Evolutionary conservation across 306 rosid species (phyloP).

Genomic region (Quercus alba): DNA sequence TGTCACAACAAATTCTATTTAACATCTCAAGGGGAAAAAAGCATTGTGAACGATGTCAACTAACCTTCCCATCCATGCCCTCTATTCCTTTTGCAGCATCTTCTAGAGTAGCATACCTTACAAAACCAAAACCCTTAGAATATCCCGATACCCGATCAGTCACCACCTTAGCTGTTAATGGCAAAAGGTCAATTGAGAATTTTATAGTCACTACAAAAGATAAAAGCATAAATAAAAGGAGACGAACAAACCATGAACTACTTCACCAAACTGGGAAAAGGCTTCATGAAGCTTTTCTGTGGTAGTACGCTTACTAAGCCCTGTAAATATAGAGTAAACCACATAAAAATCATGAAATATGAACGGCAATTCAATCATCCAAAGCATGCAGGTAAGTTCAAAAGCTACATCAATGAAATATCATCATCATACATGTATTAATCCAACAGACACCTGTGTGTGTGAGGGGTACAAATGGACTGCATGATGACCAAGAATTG

Average conservation of each 20-base stretch:
- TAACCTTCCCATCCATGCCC: conserved; percentile 98
- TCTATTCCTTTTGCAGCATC: conserved; percentile 85
- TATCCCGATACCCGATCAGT: conserved; percentile 87
- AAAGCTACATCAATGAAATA: background rate
- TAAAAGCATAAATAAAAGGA: background rate
- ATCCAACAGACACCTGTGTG: too few relatives aligned
- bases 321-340: conserved; percentile 37
- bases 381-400: background rate
- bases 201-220: background rate
- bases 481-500: background rate
- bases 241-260: conserved; percentile 55
- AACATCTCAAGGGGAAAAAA: background rate
- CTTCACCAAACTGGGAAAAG: conserved; percentile 83
- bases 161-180: conserved; percentile 78
- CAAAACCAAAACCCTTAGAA: conserved; percentile 95
- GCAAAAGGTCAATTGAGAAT: background rate
- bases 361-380: background rate
- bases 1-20: background rate
- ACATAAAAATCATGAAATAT: background rate
- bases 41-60: background rate
- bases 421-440: background rate
- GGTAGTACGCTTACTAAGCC: conserved; percentile 90
- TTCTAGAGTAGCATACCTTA: conserved; percentile 68
- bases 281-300: conserved; percentile 65
- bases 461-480: background rate